Evolutionary conservation across 495 filamentous ascomycete genomes (phyloP).

Genomic region (Opeltia flavorubescens): DNA sequence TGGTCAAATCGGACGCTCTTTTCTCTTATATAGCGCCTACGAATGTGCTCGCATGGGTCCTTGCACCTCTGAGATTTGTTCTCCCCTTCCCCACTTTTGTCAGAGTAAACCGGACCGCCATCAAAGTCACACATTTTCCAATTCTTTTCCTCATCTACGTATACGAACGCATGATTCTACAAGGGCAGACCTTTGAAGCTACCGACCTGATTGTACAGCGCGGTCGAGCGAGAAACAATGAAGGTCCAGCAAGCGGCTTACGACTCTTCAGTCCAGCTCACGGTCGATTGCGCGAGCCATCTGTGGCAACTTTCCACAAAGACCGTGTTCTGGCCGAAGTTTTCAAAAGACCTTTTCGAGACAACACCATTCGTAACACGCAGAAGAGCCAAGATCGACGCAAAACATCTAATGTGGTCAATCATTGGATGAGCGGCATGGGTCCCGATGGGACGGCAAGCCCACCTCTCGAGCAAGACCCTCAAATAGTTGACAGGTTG

Average conservation of each 20-base stretch:
- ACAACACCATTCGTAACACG: conserved; percentile 28
- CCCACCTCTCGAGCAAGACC: conserved; percentile 49
- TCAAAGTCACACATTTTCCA: conserved; percentile 82
- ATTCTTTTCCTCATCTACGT: conserved; percentile 70
- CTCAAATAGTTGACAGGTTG: conserved; percentile 40
- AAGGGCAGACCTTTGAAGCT: conserved; percentile 53
- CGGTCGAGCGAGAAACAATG: conserved; percentile 30
- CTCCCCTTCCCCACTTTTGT: conserved; percentile 71
- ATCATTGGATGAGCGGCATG: conserved; percentile 72
- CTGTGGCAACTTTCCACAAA: conserved; percentile 70
- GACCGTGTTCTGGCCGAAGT: conserved; percentile 87
- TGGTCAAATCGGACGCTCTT: conserved; percentile 89
- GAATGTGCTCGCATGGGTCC: conserved; percentile 76
- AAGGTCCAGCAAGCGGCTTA: conserved; percentile 30
- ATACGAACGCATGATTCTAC: conserved; percentile 70
- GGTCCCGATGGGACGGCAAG: conserved; percentile 46
- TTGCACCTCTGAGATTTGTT: conserved; percentile 63
- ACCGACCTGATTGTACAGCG: conserved; percentile 51
- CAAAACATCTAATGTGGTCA: conserved; percentile 61
- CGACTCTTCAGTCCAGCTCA: conserved; percentile 50
- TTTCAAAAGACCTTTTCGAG: conserved; percentile 50
- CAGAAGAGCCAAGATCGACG: conserved; percentile 41
- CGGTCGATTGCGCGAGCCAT: conserved; percentile 60
- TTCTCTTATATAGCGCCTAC: conserved; percentile 85
- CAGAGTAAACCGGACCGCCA: conserved; percentile 66